Conservation (phyloP, 805 yeast species). For the Schwanniomyces sp. region DNA sequence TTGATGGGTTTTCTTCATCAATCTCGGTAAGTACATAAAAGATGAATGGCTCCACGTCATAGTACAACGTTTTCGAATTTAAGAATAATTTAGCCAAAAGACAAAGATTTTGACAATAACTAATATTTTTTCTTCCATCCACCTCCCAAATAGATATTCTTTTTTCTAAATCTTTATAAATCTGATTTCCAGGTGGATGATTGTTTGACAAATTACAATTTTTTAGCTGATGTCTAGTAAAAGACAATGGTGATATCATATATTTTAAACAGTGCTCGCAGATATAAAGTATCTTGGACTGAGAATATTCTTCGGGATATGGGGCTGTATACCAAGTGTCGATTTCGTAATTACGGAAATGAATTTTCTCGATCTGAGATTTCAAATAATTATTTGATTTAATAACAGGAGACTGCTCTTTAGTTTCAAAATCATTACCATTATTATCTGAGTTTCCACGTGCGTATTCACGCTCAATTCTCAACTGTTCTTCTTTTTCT, state of each 20-base stretch:
- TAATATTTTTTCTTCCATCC: conserved; percentile 82
- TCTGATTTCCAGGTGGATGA: conserved; percentile 64
- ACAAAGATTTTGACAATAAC: conserved; percentile 88
- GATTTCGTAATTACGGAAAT: conserved; percentile 70
- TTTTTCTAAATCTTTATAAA: conserved; percentile 32
- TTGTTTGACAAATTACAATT: conserved; percentile 52
- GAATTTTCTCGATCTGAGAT: conserved; percentile 57
- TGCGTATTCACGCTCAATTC: conserved; percentile 7
- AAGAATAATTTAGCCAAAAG: conserved; percentile 84
- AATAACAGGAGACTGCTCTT: conserved; percentile 6
- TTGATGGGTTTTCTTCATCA: conserved; percentile 40
- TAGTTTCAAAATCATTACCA: conserved; percentile 2
- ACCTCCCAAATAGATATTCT: conserved; percentile 43
- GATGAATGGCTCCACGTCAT: conserved; percentile 93
- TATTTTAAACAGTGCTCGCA: conserved; percentile 87
- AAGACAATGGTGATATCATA: conserved; percentile 65
- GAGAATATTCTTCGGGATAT: conserved; percentile 82
- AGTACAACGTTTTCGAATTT: conserved; percentile 87
- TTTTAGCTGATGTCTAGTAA: conserved; percentile 70
- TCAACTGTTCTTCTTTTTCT: conserved; percentile 38
- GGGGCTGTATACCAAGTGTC: conserved; percentile 94
- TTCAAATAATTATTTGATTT: conserved; percentile 7
- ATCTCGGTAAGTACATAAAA: conserved; percentile 82
- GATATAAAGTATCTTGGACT: conserved; percentile 60
- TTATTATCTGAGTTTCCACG: conserved; percentile 18